Base-by-base conservation (phyloP, 768 basidiomycete species). In the Kwoniella sp. region DNA sequence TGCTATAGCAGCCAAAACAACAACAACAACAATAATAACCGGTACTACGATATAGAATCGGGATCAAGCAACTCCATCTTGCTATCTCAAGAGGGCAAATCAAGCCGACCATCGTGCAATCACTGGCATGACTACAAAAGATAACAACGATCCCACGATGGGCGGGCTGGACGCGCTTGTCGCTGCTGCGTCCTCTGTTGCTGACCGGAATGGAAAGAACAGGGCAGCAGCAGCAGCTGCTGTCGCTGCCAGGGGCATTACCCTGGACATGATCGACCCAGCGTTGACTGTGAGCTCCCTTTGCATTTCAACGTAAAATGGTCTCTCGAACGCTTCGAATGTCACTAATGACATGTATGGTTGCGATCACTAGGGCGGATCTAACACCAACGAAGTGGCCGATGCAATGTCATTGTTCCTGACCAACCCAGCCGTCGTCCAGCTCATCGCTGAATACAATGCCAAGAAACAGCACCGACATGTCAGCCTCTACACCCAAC, bases 111-210 rank as follows among this genome's bases (percentile, higher is more conserved):
- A 45, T 45, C 50, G 2, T 25, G 22, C 17, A 23, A 28, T 11
- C 5, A 51, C 26, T 11, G 5, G 15, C 50, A 65, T 65, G 63
- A 57, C 22, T 3, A 45, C 41, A 45, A 45, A 20, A 45, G 20
- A 65, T 31, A 23, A 58, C 12, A 65, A 50, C 12, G 63, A 65
- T 31, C 63, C 63, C 4, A 65, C 63, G 28, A 65, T 64, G 53
- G 67, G 67, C 15, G 67, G 67, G 2, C 30, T 68, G 17, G 67
- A 68, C 29, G 67, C 67, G 26, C 55, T 68, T 13, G 67, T 68
- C 9, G 67, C 67, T 20, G 67, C 67, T 22, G 67, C 67, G 17
- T 64, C 60, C 13, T 63, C 67, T 4, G 67, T 63, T 9, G 67
- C 59, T 25, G 60, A 60, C 8, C 61, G 59, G 38, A 31, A n/a